Evolutionary conservation across 371 early-diverging fungal genomes (phyloP).

Genomic region (Syncephalastrum monosporum): DNA sequence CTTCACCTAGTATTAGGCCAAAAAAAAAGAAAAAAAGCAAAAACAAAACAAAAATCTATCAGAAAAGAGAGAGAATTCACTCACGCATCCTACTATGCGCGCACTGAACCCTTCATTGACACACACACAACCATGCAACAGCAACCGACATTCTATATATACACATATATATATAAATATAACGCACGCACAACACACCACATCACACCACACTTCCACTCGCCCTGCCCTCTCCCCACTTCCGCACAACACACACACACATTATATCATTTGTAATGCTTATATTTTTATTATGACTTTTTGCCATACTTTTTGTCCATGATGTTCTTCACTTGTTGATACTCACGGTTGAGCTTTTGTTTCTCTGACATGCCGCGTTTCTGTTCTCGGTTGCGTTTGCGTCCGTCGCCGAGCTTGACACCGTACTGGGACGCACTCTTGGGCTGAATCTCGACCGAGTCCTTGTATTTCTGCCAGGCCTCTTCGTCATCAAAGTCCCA

Average conservation of each 20-base stretch:
- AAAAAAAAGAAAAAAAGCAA: no score
- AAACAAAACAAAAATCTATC: no score
- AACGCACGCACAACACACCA: no score
- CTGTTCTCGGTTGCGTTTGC: conserved; percentile 54
- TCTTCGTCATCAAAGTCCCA: conserved; percentile 82
- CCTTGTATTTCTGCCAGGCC: conserved; percentile 73
- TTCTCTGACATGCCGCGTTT: conserved; percentile 51
- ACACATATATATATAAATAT: conserved; percentile 50
- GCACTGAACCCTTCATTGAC: no score
- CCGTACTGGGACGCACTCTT: conserved; percentile 80
- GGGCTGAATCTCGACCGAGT: conserved; percentile 65
- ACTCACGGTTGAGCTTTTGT: conserved; percentile 66
- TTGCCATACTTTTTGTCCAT: conserved; percentile 68
- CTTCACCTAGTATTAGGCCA: no score
- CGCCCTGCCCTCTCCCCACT: no score
- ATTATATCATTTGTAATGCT: no score
- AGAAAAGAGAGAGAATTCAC: no score
- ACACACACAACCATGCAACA: conserved; percentile 41
- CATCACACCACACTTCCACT: no score
- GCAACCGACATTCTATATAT: conserved; percentile 74
- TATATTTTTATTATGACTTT: conserved; percentile 4
- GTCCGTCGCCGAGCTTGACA: conserved; percentile 74
- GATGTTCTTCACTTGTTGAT: conserved; percentile 62
- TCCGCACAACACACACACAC: no score
- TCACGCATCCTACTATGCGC: no score